A percentile compares a stretch with the other conserved stretches of the same genome.
phyloP scores from a whole-genome alignment of 1,139 yeast species.

The Blastobotrys capitulatus region DNA sequence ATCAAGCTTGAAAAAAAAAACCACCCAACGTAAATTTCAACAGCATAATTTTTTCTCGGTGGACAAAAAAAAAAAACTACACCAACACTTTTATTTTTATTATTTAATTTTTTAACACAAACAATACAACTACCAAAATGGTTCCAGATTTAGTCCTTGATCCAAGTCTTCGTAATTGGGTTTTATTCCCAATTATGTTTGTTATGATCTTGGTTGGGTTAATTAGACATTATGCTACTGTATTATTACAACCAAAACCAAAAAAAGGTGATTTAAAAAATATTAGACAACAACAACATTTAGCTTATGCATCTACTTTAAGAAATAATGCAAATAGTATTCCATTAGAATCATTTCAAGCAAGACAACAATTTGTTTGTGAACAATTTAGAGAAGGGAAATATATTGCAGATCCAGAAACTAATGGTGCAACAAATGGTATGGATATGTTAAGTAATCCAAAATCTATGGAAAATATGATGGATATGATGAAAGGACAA shows the following conservation, averaged over 20 bases:
- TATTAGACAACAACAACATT: conserved; percentile 53
- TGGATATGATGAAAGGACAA: conserved; percentile 75
- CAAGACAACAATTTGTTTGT: conserved; percentile 43
- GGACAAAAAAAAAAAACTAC: neutral
- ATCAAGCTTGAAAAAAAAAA: no score
- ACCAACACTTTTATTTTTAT: neutral
- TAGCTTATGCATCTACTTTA: conserved; percentile 53
- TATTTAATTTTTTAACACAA: no score
- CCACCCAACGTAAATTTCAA: no score
- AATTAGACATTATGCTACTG: conserved; percentile 63
- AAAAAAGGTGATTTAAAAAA: conserved; percentile 51
- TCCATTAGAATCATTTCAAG: conserved; percentile 42
- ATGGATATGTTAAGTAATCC: conserved; percentile 69
- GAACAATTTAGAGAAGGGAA: conserved; percentile 48
- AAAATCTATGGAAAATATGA: conserved; percentile 63
- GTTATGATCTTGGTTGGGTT: conserved; percentile 93
- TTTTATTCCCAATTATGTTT: conserved; percentile 76
- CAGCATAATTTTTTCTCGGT: no score
- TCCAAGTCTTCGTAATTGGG: conserved; percentile 85
- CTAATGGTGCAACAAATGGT: conserved; percentile 28
- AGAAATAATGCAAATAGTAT: conserved; percentile 45
- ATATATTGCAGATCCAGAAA: conserved; percentile 42
- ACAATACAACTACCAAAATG: conserved; percentile 21
- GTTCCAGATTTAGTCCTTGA: conserved; percentile 60
- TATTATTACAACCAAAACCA: conserved; percentile 52